phyloP scores from a whole-genome alignment of 345 rosid genomes.

The Acer yangbiense region DNA sequence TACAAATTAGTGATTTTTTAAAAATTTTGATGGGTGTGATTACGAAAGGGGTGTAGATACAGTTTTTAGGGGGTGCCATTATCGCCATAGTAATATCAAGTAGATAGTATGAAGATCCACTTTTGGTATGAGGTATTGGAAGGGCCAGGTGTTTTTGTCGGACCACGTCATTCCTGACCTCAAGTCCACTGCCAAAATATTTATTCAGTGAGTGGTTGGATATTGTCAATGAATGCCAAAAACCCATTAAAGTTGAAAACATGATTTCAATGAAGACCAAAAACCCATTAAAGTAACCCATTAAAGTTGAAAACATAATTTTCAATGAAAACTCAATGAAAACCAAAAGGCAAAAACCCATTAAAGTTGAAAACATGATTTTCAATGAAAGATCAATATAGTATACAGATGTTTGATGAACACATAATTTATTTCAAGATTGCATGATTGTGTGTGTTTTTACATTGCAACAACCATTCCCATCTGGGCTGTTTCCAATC shows the following conservation, averaged over 20 bases:
- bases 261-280: neutral
- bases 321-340: neutral
- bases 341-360: neutral
- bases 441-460: neutral
- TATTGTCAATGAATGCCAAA: too few species aligned
- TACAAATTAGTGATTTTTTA: too few species aligned
- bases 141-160: neutral
- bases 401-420: neutral
- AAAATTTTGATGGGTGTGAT: too few species aligned
- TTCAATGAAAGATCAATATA: neutral
- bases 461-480: neutral
- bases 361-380: neutral
- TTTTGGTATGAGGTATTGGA: neutral
- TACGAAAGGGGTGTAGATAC: too few species aligned
- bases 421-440: neutral
- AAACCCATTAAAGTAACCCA: neutral
- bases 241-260: neutral
- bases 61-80: too few species aligned
- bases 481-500: too few species aligned
- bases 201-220: neutral
- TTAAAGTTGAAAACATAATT: neutral
- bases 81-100: too few species aligned
- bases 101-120: too few species aligned
- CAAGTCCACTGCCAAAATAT: neutral
- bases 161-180: constrained; percentile 14